Evolutionary conservation across 768 basidiomycete genomes (phyloP), one percentile per base, ranked within the genome.

Genomic region (Suillus ampliporus): DNA sequence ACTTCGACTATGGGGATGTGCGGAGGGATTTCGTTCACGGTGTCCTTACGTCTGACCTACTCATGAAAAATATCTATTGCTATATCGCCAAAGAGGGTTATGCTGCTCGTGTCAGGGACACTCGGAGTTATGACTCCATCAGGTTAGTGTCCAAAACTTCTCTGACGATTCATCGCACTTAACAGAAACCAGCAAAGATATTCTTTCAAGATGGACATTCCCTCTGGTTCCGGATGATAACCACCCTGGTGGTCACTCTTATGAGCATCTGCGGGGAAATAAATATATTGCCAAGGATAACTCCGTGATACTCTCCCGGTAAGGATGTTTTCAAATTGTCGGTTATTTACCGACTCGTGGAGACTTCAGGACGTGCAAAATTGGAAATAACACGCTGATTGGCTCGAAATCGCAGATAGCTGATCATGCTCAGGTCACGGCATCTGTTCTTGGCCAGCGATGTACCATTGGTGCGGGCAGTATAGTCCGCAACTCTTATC

Each of bases 191-290:
- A 97, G 95, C 79, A 93, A 94, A 76, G 95, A 98, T 69, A 94
- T 99, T 54, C 77, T 99, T 35, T 86, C 94, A 48, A 83, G 97
- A 67, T 95, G 95, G 92, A 92, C 94, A 6, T 99, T 97, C 79
- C 97, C 97, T 2, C 80, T 99, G 10, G 95, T 95, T 5, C 97
- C 97, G 10, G 97, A 98, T 72, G 89, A 96, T 73, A 94, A 95
- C 75, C 86, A 95, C 68, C 95, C 94, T 2, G 85, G 89, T 15
- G 89, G 89, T 7, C 88, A 91, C 61, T 72, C 82, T 41, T 99
- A 98, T 72, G 93, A 97, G 71, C 89, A 95, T 70, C 84, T 90
- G 40, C 86, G 91, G 34, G 95, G 94, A 7, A 94, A 95, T 76
- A 89, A 90, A 67, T 99, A 99, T 72, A 84, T 96, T 64, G 87